Percentiles rank a stretch among this genome's conserved stretches.
These are phyloP conservation scores for Fusarium solani-melongenae DNA, from an alignment of 2,329 filamentous ascomycete genomes.

Conservation along the genomic window DNA sequence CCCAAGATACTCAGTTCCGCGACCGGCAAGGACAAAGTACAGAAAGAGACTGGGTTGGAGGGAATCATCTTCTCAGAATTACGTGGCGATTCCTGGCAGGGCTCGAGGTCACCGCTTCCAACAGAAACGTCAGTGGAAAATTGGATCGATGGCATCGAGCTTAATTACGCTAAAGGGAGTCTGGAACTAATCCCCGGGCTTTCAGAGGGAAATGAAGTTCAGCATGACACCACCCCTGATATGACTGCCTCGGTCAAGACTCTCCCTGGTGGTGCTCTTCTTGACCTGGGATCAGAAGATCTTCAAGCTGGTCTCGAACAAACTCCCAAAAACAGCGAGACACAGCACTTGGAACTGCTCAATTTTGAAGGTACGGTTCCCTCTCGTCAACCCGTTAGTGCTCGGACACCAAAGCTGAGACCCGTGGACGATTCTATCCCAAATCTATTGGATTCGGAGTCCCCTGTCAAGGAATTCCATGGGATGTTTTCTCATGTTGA, in stretches of 20 bases:
- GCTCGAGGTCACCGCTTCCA: background rate
- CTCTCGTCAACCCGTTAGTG: background rate
- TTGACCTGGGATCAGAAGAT: background rate
- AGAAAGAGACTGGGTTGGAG: background rate
- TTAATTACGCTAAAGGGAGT: background rate
- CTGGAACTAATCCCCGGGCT: background rate
- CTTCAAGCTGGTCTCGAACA: background rate
- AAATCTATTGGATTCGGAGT: slow-evolving; percentile 13
- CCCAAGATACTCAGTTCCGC: background rate
- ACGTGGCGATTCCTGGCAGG: background rate
- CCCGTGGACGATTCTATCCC: background rate
- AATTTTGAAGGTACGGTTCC: background rate
- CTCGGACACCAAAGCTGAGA: background rate
- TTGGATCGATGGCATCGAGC: slow-evolving; percentile 13
- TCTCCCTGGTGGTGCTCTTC: background rate
- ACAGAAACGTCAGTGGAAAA: background rate
- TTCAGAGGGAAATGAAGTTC: background rate
- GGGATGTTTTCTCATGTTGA: slow-evolving; percentile 8
- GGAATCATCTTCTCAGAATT: background rate
- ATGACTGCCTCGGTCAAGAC: background rate
- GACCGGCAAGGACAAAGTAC: background rate
- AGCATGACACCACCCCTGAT: background rate
- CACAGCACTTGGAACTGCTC: background rate
- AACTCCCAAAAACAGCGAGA: background rate
- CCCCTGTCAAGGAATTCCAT: background rate